Percentiles rank a stretch among this genome's conserved stretches.
These are phyloP conservation scores for Silene coronaria DNA, from an alignment of 179 eudicot species.

Conservation along the genomic window DNA sequence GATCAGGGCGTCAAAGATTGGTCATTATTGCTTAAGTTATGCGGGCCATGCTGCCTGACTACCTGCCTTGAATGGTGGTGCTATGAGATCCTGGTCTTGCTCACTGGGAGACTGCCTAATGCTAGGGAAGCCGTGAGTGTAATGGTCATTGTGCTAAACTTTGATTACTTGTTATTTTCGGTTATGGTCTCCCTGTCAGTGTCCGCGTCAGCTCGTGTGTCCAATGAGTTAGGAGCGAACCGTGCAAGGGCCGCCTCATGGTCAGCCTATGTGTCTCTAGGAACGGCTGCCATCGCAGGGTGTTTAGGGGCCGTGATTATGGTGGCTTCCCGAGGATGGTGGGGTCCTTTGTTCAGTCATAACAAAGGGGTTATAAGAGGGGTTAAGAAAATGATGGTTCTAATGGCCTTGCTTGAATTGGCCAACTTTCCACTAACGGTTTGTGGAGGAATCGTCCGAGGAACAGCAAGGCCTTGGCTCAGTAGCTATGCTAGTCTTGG, in stretches of 20 bases:
- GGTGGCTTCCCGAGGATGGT: conserved; percentile 49
- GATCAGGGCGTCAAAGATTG: conserved; percentile 59
- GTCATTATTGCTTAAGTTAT: conserved; percentile 45
- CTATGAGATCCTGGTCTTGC: conserved; percentile 66
- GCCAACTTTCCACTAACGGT: conserved; percentile 72
- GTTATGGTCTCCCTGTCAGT: conserved; percentile 78
- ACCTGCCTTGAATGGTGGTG: conserved; percentile 99
- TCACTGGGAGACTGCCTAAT: conserved; percentile 56
- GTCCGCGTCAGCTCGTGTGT: conserved; percentile 70
- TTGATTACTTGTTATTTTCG: conserved; percentile 74
- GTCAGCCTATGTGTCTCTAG: conserved; percentile 50
- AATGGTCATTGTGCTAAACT: conserved; percentile 71
- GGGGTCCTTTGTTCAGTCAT: conserved; percentile 67
- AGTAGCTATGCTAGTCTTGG: conserved; percentile 63
- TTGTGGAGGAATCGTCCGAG: conserved; percentile 71
- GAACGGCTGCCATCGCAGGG: conserved; percentile 38
- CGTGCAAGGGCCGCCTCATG: conserved; percentile 34
- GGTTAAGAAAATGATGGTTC: conserved; percentile 60
- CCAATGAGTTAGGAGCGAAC: conserved; percentile 78
- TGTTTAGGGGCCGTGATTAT: conserved; percentile 39
- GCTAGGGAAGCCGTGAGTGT: conserved; percentile 62
- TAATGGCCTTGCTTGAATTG: conserved; percentile 65
- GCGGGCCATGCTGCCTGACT: conserved; percentile 75
- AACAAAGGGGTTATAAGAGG: conserved; percentile 41
- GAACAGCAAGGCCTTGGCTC: conserved; percentile 75